Percentiles rank a stretch among this genome's conserved stretches.
Conservation (phyloP, 2,329 filamentous ascomycete species). For the Fonsecaea pugnacius region DNA sequence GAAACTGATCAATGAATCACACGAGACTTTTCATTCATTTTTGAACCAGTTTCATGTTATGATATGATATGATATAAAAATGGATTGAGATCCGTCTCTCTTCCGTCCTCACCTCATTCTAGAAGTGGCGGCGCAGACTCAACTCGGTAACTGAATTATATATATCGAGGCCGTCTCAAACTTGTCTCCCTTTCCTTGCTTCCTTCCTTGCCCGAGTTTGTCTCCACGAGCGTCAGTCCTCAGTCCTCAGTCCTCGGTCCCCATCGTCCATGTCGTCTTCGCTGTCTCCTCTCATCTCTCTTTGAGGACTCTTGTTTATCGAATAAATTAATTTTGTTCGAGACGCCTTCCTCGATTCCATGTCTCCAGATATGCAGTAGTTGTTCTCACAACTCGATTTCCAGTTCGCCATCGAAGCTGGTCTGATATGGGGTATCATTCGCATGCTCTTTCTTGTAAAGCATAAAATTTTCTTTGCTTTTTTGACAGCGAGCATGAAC, state of each 20-base stretch:
- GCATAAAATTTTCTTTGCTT: slow-evolving; percentile 1
- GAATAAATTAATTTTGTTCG: slow-evolving; percentile 9
- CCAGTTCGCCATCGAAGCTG: slow-evolving; percentile 13
- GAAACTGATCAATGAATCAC: too few species aligned
- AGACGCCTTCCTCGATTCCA: not conserved
- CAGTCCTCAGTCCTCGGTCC: not conserved
- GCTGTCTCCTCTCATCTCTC: not conserved
- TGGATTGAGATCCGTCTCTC: too few species aligned
- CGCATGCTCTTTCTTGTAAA: slow-evolving; percentile 12
- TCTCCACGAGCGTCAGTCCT: not conserved
- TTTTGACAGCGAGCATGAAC: slow-evolving; percentile 12
- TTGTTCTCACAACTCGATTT: slow-evolving; percentile 1
- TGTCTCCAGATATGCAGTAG: slow-evolving; percentile 15
- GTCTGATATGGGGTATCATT: slow-evolving; percentile 20
- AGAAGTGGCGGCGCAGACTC: too few species aligned
- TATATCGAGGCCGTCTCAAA: not conserved
- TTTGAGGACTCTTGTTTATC: not conserved
- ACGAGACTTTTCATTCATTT: too few species aligned
- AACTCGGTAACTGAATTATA: not conserved
- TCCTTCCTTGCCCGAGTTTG: not conserved
- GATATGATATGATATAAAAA: too few species aligned
- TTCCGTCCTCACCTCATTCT: too few species aligned
- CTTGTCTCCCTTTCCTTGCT: not conserved
- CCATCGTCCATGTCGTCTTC: not conserved
- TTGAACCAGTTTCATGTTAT: too few species aligned